Conservation (phyloP, 2,329 filamentous ascomycete genomes). For the Fusarium torulosum region DNA sequence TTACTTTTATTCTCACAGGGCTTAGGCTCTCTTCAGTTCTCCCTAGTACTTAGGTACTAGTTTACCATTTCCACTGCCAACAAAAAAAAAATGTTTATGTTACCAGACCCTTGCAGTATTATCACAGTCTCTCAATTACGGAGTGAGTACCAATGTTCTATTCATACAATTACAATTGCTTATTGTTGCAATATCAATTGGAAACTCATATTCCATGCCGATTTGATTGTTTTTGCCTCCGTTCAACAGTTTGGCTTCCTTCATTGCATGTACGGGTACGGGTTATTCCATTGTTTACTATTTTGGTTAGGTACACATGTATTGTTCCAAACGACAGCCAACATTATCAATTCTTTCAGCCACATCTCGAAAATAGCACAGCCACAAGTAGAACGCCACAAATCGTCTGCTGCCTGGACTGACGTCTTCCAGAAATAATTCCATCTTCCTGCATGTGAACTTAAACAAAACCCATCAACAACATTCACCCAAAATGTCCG, state of each 20-base stretch:
- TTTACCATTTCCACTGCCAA: not conserved
- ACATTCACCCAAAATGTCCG: slow-evolving; percentile 33
- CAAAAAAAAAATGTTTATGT: not conserved
- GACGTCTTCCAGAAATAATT: slow-evolving; percentile 24
- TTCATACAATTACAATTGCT: too few species aligned
- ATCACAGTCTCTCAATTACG: too few species aligned
- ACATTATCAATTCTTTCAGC: not conserved
- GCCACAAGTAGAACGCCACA: slow-evolving; percentile 19
- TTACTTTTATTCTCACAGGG: not conserved
- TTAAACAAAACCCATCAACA: slow-evolving; percentile 2
- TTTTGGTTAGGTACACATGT: not conserved
- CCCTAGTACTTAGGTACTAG: not conserved
- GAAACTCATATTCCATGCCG: not conserved
- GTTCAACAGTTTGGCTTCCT: not conserved
- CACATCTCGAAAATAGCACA: not conserved
- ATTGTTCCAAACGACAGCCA: too few species aligned
- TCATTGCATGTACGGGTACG: not conserved
- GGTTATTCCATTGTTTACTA: not conserved
- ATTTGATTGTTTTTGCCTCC: not conserved
- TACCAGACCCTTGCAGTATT: not conserved
- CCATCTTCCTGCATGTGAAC: slow-evolving; percentile 3
- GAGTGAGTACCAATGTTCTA: too few species aligned
- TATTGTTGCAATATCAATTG: too few species aligned
- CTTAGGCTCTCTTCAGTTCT: not conserved
- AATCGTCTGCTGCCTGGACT: slow-evolving; percentile 15